Evolutionary conservation across 2,329 filamentous ascomycete species (phyloP), one percentile per base, ranked within the genome.

Genomic region (Lasiodiplodia citricola): DNA sequence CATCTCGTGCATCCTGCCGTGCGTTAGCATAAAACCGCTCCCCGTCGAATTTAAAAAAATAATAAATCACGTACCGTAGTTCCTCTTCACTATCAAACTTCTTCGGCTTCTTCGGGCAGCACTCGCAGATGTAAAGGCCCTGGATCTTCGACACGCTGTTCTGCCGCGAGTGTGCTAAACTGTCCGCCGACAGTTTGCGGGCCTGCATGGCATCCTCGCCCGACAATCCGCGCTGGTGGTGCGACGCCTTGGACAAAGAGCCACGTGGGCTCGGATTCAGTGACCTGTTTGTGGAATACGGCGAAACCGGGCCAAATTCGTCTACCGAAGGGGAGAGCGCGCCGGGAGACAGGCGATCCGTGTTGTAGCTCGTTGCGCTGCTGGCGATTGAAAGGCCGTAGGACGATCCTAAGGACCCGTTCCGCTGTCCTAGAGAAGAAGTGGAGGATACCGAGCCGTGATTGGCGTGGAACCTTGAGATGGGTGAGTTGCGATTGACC

Each of bases 81-180:
- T 97, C 93, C 71, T 95, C 91, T 71, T 89, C 86, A 4, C 89
- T 92, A 73, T 96, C 93, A 75, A 97, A 97, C 76, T 96, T 97
- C 81, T 96, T 97, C 1, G 94, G 94, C 81, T 97, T 97, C 81
- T 97, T 97, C 0, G 94, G 94, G 80, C 94, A 98, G 79, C 95
- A 98, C 75, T 97, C 93, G 81, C 94, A 98, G 81, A 97, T 90
- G 74, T 85, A 90, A 38, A 87, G 78, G 23, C 87, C 87, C 60
- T 86, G 83, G 56, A 88, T 80, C 68, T 88, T 87, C 23, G 83
- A 81, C 51, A 83, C 76, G 65, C 83, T 85, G 69, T 80, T 82
- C 60, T 84, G 83, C 64, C 86, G 84, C 2, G 82, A 82, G 54
- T 82, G 82, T n/a, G 78, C 69, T 25, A 77, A 73, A 68, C 79